phyloP scores from a whole-genome alignment of 116 monocot species.

The Zostera marina region DNA sequence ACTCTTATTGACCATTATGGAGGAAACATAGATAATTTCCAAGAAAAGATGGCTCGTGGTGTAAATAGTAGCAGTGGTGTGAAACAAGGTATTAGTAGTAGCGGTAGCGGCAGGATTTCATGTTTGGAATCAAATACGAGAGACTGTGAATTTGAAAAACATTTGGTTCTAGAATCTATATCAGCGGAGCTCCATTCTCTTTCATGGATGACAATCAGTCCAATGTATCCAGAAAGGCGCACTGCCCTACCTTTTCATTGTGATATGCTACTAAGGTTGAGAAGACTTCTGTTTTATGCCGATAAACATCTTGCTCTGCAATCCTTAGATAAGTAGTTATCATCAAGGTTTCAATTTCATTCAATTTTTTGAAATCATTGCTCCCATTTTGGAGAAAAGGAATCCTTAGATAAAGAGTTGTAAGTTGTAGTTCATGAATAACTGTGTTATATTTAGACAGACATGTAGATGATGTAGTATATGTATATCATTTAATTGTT shows the following conservation, averaged over 20 bases:
- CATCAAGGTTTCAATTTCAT: too few species aligned
- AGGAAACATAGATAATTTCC: slow-evolving; percentile 17
- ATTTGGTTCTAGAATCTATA: slow-evolving; percentile 52
- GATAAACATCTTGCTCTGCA: slow-evolving; percentile 41
- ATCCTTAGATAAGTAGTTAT: slow-evolving; percentile 3
- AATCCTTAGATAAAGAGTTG: too few species aligned
- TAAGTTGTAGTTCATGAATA: too few species aligned
- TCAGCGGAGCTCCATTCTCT: slow-evolving; percentile 74
- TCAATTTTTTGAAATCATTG: too few species aligned
- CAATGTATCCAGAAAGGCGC: slow-evolving; percentile 50
- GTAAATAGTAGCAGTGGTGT: slow-evolving; percentile 13
- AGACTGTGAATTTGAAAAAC: slow-evolving; percentile 44
- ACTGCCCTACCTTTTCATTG: slow-evolving; percentile 78
- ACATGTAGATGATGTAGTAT: too few species aligned
- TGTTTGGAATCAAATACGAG: slow-evolving; percentile 22
- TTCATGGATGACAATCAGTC: slow-evolving; percentile 85
- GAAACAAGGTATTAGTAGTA: slow-evolving; percentile 9
- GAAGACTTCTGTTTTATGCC: slow-evolving; percentile 67
- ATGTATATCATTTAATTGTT: too few species aligned
- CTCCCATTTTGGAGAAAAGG: too few species aligned
- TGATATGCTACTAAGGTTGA: slow-evolving; percentile 53
- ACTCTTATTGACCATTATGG: slow-evolving; percentile 83
- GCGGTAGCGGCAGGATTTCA: slow-evolving; percentile 6
- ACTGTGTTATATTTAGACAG: too few species aligned
- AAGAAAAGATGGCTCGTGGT: slow-evolving; percentile 36